These are phyloP conservation scores for Malus hybrid DNA, from an alignment of 331 rosid genomes.

Conservation along the genomic window DNA sequence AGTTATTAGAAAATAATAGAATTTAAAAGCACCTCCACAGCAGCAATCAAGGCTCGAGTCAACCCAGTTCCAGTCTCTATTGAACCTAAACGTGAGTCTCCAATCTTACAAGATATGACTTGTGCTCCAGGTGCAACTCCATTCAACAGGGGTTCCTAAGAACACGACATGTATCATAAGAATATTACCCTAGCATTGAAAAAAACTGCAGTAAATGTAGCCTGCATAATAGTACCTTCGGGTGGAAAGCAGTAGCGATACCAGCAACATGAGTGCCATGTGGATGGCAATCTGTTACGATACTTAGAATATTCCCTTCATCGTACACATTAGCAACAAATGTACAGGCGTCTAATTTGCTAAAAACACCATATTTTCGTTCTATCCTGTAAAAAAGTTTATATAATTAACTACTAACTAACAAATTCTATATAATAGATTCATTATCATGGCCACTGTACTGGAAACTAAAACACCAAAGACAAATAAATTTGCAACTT, in stretches of 20 bases:
- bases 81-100: conserved; percentile 83
- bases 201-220: conserved; percentile 6
- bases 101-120: conserved; percentile 88
- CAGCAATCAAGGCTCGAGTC: conserved; percentile 81
- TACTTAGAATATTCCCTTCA: conserved; percentile 70
- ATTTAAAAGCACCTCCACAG: conserved; percentile 61
- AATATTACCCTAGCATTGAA: background rate
- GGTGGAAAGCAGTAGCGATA: conserved; percentile 83
- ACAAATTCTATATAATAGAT: background rate
- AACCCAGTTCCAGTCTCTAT: conserved; percentile 95
- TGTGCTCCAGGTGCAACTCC: conserved; percentile 98
- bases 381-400: conserved; percentile 50
- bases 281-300: conserved; percentile 81
- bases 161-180: conserved; percentile 22
- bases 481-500: background rate
- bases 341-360: conserved; percentile 86
- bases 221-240: conserved; percentile 43
- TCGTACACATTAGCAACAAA: conserved; percentile 67
- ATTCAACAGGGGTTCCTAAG: conserved; percentile 78
- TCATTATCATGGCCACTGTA: background rate
- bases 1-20: conserved; percentile 7
- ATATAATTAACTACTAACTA: conserved; percentile 1
- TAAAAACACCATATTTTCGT: conserved; percentile 63
- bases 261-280: conserved; percentile 97
- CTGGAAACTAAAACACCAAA: background rate